Percentiles rank a stretch among this genome's conserved stretches.
Evolutionary conservation across 345 rosid species (phyloP).

Genomic region (Litchi chinensis): DNA sequence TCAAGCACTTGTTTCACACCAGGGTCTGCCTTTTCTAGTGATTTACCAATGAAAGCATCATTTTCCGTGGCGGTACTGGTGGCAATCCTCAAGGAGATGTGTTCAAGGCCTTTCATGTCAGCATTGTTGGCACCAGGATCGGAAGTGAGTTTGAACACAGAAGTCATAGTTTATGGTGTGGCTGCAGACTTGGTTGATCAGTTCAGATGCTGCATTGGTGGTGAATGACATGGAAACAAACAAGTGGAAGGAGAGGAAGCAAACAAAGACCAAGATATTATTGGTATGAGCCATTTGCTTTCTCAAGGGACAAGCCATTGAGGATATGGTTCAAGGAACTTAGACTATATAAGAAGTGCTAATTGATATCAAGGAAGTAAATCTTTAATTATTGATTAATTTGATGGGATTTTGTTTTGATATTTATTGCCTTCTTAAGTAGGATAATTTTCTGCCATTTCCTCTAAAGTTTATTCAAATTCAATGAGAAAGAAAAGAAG

Average conservation of each 20-base stretch:
- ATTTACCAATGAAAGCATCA: no score
- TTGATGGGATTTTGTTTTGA: no score
- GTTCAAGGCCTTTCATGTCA: background rate
- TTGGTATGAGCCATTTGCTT: no score
- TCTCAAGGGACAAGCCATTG: background rate
- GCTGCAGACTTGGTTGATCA: background rate
- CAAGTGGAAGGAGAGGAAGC: no score
- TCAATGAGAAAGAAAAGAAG: no score
- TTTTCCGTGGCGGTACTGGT: background rate
- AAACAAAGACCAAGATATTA: no score
- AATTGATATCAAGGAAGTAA: no score
- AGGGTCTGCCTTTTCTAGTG: background rate
- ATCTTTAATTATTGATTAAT: no score
- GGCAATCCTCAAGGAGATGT: background rate
- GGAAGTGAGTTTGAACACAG: background rate
- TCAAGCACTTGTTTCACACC: background rate
- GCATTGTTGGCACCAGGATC: background rate
- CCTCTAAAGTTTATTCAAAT: no score
- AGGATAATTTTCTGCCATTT: no score
- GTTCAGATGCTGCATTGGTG: background rate
- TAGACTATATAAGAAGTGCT: no score
- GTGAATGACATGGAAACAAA: background rate
- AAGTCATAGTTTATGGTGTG: background rate
- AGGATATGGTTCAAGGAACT: background rate
- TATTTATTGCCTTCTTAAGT: no score